These are phyloP conservation scores for Diutina mesorugosa DNA, from an alignment of 1,139 yeast species.

Conservation along the genomic window DNA sequence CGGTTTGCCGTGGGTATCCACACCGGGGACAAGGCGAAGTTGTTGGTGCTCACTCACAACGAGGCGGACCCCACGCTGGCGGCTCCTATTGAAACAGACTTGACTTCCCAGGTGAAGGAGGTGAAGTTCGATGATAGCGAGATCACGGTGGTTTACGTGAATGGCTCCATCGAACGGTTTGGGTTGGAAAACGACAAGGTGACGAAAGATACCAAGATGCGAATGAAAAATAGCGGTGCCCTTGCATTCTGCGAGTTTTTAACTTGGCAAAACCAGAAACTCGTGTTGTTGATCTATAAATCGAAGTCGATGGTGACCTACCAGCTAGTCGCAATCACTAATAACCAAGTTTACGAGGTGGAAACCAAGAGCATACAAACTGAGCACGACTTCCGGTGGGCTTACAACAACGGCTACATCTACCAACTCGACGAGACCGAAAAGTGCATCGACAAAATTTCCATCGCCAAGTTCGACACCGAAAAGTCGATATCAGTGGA, in stretches of 20 bases:
- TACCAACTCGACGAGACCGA: not conserved
- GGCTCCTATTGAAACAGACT: not conserved
- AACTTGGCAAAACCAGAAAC: not conserved
- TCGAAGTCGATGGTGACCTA: not conserved
- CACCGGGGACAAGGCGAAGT: slow-evolving; percentile 31
- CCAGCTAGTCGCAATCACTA: not conserved
- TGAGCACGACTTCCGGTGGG: not conserved
- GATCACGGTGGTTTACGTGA: not conserved
- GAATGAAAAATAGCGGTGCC: not conserved
- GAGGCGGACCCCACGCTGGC: slow-evolving; percentile 3
- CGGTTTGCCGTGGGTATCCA: slow-evolving; percentile 30
- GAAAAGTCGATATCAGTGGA: not conserved
- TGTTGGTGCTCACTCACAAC: slow-evolving; percentile 22
- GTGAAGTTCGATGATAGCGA: not conserved
- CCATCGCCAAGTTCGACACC: not conserved
- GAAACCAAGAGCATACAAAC: not conserved
- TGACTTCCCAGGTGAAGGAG: not conserved
- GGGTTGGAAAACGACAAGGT: not conserved
- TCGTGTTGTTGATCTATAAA: not conserved
- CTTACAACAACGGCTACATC: not conserved
- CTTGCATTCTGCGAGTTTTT: not conserved
- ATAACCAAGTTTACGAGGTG: not conserved
- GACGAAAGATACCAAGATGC: not conserved
- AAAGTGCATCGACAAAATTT: not conserved
- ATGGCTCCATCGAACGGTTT: not conserved